A percentile compares a stretch with the other conserved stretches of the same genome.
phyloP scores from a whole-genome alignment of 345 rosid species.

The Reutealis trisperma region DNA sequence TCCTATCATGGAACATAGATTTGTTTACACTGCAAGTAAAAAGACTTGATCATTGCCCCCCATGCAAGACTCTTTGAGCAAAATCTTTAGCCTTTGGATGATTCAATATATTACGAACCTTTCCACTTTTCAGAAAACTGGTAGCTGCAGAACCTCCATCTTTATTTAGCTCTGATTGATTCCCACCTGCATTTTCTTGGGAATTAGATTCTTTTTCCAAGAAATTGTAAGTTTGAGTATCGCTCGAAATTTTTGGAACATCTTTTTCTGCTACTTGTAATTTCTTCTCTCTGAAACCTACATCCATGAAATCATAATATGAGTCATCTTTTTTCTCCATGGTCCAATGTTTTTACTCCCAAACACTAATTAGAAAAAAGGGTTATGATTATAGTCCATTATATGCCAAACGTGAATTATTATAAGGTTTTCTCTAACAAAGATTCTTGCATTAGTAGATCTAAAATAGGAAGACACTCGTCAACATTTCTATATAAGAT shows the following conservation, averaged over 20 bases:
- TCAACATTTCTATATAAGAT: not conserved
- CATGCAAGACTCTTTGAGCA: not conserved
- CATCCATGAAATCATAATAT: conserved; percentile 5
- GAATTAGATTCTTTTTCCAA: not conserved
- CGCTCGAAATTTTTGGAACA: not conserved
- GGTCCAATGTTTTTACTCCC: not conserved
- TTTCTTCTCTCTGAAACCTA: not conserved
- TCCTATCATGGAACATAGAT: too few species aligned
- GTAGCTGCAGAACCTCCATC: too few species aligned
- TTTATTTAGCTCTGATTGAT: not conserved
- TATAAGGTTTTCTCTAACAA: too few species aligned
- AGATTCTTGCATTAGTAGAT: too few species aligned
- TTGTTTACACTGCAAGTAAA: too few species aligned
- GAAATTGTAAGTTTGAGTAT: not conserved
- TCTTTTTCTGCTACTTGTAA: not conserved
- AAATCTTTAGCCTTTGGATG: not conserved
- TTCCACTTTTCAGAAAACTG: not conserved
- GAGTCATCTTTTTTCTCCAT: not conserved
- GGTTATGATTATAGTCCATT: too few species aligned
- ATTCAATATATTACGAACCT: not conserved
- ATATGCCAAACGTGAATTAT: too few species aligned
- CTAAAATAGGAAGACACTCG: not conserved
- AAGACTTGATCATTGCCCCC: too few species aligned
- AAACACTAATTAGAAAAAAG: not conserved
- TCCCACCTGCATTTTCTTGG: not conserved